Conservation (phyloP, 176 grass and related monocot species). For the Thalia dealbata region DNA sequence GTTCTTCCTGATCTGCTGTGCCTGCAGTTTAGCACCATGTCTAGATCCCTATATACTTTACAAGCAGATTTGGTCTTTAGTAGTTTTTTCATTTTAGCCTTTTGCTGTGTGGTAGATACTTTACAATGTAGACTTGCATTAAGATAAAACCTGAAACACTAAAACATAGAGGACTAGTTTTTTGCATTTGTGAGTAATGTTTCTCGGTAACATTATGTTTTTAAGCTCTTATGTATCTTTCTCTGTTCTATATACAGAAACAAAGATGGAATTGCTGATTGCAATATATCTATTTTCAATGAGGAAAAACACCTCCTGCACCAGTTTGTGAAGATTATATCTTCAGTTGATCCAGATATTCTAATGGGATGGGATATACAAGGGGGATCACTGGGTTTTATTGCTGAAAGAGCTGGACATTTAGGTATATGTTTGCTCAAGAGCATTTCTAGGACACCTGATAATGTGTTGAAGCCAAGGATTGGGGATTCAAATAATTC, state of each 20-base stretch:
- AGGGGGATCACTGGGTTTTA: slow-evolving; percentile 68
- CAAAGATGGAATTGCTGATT: slow-evolving; percentile 48
- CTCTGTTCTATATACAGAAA: slow-evolving; percentile 46
- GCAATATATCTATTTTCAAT: slow-evolving; percentile 34
- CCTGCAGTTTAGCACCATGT: too few relatives aligned
- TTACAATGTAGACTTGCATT: too few relatives aligned
- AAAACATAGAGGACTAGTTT: not conserved
- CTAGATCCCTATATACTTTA: too few relatives aligned
- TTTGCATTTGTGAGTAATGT: not conserved
- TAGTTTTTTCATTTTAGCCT: too few relatives aligned
- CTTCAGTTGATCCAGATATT: slow-evolving; percentile 80
- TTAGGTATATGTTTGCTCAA: slow-evolving; percentile 70
- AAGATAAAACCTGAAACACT: too few relatives aligned
- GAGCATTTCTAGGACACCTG: slow-evolving; percentile 71
- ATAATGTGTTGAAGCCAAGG: slow-evolving; percentile 39
- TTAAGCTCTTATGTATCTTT: slow-evolving; percentile 1
- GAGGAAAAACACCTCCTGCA: slow-evolving; percentile 72
- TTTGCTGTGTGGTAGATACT: too few relatives aligned
- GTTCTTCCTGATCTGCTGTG: too few relatives aligned
- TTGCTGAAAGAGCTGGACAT: slow-evolving; percentile 82
- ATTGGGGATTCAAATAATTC: slow-evolving; percentile 31
- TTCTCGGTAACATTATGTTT: not conserved
- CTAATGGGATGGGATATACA: slow-evolving; percentile 89
- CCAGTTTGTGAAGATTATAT: slow-evolving; percentile 51
- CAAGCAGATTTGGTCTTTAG: too few relatives aligned